Evolutionary conservation across 2,329 filamentous ascomycete genomes (phyloP), one percentile per base, ranked within the genome.

Genomic region (Calonectria leucothoes): DNA sequence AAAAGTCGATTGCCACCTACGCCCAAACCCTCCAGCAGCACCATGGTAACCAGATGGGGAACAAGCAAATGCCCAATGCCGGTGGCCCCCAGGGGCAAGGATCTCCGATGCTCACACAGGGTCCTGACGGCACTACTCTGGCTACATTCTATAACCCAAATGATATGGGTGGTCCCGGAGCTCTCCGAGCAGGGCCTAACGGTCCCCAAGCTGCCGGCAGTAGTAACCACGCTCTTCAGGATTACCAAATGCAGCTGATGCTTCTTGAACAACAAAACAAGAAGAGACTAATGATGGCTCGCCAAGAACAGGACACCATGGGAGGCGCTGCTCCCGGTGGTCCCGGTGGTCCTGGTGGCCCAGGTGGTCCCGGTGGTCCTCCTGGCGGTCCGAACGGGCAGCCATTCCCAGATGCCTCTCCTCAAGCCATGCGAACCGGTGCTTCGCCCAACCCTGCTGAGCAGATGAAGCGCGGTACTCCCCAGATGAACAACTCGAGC

Each of bases 191-290:
- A 39, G 89, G 85, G 49, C 86, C 88, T 33, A 88, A 85, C 48
- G 87, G 84, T 71, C 85, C 84, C 39, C 88, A 88, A 76, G 85
- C 84, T 20, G 88, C 85, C 74, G 88, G 83, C 17, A 84, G 84
- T 39, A 63, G 55, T 23, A 95, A 95, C 82, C 94, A 95, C 81
- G 94, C 94, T 20, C 88, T 96, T 39, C 94, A 95, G 83, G 94
- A 96, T 82, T 96, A 96, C 80, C 94, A 96, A 85, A 95, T 95
- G 93, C 94, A 96, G 82, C 86, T 96, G 81, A 96, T 95, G 94
- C 85, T 96, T 48, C 88, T 96, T 14, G 94, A 96, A 84, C 94
- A 95, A 84, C 94, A 96, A 84, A 96, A 96, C 80, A 96, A 95
- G 88, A 95, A 95, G 84, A 89, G 94, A 14, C 87, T 96, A 52